phyloP scores from a whole-genome alignment of 805 yeast genomes.

The Zygosaccharomyces siamensis region DNA sequence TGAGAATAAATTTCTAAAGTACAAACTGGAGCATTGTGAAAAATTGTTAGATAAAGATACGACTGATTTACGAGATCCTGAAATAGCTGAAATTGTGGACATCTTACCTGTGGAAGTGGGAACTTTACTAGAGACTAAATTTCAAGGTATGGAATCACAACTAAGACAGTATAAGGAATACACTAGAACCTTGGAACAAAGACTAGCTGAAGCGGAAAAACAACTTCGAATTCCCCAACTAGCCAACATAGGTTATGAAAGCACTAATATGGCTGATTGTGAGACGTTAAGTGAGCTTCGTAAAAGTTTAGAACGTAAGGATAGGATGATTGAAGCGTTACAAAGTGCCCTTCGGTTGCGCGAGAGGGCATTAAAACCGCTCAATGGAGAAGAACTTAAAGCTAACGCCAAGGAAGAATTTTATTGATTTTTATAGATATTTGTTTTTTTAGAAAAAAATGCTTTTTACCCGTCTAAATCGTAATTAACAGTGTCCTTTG shows the following conservation, averaged over 20 bases:
- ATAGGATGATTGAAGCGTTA: conserved; percentile 69
- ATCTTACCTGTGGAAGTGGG: conserved; percentile 48
- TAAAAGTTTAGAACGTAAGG: conserved; percentile 64
- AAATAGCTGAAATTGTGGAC: conserved; percentile 56
- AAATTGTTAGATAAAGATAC: conserved; percentile 58
- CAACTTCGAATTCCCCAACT: conserved; percentile 11
- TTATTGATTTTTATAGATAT: background rate
- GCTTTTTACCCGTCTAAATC: conserved; percentile 13
- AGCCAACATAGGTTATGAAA: background rate
- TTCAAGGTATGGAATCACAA: conserved; percentile 30
- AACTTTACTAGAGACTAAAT: conserved; percentile 27
- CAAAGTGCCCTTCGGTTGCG: conserved; percentile 61
- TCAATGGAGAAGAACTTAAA: conserved; percentile 3
- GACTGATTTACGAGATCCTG: conserved; percentile 46
- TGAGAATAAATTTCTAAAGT: conserved; percentile 61
- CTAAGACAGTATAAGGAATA: conserved; percentile 31
- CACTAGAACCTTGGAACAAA: conserved; percentile 18
- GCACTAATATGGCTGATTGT: conserved; percentile 28
- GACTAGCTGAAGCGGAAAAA: conserved; percentile 15
- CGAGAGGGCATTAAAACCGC: conserved; percentile 31
- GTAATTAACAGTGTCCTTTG: conserved; percentile 5
- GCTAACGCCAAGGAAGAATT: conserved; percentile 1
- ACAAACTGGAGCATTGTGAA: conserved; percentile 63
- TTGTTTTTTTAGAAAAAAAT: background rate
- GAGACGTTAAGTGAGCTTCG: conserved; percentile 64